phyloP scores from a whole-genome alignment of 441 rosid genomes.

The Arabidopsis lyrata region DNA sequence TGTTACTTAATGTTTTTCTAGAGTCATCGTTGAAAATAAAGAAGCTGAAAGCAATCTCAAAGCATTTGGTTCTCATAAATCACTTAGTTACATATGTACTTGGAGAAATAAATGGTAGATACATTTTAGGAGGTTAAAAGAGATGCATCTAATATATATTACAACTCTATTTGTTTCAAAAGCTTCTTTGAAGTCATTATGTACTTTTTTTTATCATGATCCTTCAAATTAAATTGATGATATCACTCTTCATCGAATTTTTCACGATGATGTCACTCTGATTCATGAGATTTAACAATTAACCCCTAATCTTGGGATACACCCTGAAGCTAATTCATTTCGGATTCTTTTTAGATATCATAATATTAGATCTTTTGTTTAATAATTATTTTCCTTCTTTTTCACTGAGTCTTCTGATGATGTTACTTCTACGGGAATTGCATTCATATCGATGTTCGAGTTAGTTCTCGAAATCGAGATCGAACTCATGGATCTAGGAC shows the following conservation, averaged over 20 bases:
- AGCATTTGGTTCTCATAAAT: too few species aligned
- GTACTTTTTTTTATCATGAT: background rate
- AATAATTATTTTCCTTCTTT: background rate
- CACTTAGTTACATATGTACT: too few species aligned
- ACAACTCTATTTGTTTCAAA: background rate
- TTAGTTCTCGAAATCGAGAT: constrained; percentile 48
- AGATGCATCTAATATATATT: background rate
- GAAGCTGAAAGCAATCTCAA: too few species aligned
- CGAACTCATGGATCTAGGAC: constrained; percentile 48
- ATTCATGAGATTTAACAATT: background rate
- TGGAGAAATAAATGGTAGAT: too few species aligned
- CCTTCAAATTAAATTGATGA: background rate
- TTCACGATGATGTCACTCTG: background rate
- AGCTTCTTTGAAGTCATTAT: background rate
- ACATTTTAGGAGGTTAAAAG: too few species aligned
- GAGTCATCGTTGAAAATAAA: too few species aligned
- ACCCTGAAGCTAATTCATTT: background rate
- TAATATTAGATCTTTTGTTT: background rate
- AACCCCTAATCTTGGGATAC: too few species aligned
- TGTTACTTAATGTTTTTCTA: too few species aligned
- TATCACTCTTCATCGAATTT: background rate
- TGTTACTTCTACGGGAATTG: constrained; percentile 31
- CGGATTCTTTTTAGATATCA: constrained; percentile 17
- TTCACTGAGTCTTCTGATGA: background rate
- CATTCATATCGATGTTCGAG: constrained; percentile 44